A percentile compares a stretch with the other conserved stretches of the same genome.
phyloP scores from a whole-genome alignment of 768 basidiomycete genomes.

The Hemileccinum rubropunctum region DNA sequence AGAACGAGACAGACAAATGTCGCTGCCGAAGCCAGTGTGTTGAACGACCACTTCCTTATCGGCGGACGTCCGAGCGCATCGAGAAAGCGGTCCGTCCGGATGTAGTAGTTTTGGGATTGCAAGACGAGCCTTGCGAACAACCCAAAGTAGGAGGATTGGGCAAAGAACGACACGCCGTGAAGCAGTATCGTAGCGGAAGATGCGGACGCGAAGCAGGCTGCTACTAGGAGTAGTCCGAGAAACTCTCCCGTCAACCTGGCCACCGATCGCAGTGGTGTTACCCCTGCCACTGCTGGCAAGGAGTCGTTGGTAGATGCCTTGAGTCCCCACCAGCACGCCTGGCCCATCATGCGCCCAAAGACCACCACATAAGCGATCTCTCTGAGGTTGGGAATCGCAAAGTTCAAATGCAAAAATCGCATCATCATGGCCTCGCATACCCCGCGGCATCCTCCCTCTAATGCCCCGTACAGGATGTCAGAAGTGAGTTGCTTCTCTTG shows the following conservation, averaged over 20 bases:
- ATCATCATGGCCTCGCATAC: conserved; percentile 14
- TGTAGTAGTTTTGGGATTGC: conserved; percentile 14
- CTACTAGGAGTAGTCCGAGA: conserved; percentile 6
- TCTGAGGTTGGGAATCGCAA: conserved; percentile 4
- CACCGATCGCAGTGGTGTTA: conserved; percentile 7
- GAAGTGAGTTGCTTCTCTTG: conserved; percentile 9
- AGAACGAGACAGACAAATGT: conserved; percentile 17
- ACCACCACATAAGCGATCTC: conserved; percentile 3
- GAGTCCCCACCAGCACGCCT: conserved; percentile 13
- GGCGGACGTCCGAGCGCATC: conserved; percentile 5
- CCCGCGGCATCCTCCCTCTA: conserved; percentile 17
- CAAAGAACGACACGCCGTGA: conserved; percentile 10
- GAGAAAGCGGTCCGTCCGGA: conserved; percentile 13
- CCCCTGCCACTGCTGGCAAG: neutral
- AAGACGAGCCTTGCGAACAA: conserved; percentile 14
- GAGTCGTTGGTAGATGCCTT: conserved; percentile 6
- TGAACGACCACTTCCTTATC: conserved; percentile 15
- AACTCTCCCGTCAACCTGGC: conserved; percentile 10
- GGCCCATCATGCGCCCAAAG: conserved; percentile 4
- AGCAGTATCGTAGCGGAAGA: conserved; percentile 4
- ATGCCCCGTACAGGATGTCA: conserved; percentile 4
- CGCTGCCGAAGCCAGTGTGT: conserved; percentile 14
- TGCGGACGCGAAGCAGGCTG: conserved; percentile 1
- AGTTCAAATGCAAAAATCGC: conserved; percentile 9
- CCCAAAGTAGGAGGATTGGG: conserved; percentile 16